A percentile compares a stretch with the other conserved stretches of the same genome.
Evolutionary conservation across 257 asterid genomes (phyloP).

Genomic region (Penstemon barbatus): DNA sequence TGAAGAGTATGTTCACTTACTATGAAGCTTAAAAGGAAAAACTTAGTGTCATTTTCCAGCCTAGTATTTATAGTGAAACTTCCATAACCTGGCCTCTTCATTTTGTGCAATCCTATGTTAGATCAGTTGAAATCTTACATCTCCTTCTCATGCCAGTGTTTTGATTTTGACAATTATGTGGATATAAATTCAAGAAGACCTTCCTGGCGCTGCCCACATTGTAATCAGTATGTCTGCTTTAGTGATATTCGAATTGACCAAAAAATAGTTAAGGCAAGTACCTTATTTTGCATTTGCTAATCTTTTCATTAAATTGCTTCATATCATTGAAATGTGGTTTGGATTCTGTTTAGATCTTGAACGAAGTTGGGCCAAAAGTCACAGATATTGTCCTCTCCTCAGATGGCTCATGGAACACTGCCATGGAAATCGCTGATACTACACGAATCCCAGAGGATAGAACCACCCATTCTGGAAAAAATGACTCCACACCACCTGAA

Average conservation of each 20-base stretch:
- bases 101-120: slow-evolving; percentile 1
- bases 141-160: slow-evolving; percentile 53
- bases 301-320: background rate
- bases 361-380: slow-evolving; percentile 53
- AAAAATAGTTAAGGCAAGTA: slow-evolving; percentile 78
- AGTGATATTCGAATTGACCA: slow-evolving; percentile 83
- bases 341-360: slow-evolving; percentile 45
- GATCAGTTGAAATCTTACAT: background rate
- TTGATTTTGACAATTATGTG: slow-evolving; percentile 78
- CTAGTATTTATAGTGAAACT: slow-evolving; percentile 14
- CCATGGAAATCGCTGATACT: slow-evolving; percentile 40
- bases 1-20: slow-evolving; percentile 14
- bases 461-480: slow-evolving; percentile 28
- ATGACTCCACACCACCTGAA: slow-evolving; percentile 28
- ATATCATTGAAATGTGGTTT: background rate
- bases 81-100: background rate
- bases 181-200: slow-evolving; percentile 83
- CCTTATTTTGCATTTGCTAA: slow-evolving; percentile 18
- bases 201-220: slow-evolving; percentile 94
- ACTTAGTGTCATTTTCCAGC: slow-evolving; percentile 9
- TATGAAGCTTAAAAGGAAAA: slow-evolving; percentile 18
- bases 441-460: slow-evolving; percentile 31
- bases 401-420: slow-evolving; percentile 64
- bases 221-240: slow-evolving; percentile 80
- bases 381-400: slow-evolving; percentile 45